These are phyloP conservation scores for Monosporozyma yasuniensis DNA, from an alignment of 805 yeast genomes.

Conservation along the genomic window DNA sequence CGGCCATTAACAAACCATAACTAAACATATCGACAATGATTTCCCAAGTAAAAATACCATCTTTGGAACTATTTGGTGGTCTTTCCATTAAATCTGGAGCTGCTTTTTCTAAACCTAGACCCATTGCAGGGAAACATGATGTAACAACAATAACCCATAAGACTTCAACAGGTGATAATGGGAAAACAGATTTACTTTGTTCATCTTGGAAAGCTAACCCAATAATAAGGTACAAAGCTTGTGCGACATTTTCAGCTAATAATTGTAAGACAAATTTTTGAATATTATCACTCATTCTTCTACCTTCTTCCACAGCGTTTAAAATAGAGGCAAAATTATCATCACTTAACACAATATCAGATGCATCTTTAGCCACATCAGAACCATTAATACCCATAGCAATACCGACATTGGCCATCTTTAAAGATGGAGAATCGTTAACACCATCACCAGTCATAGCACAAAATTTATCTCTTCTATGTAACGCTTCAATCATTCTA, in stretches of 20 bases:
- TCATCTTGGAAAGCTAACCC: conserved; percentile 72
- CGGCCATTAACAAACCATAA: conserved; percentile 70
- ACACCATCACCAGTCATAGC: conserved; percentile 99
- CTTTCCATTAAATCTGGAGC: conserved; percentile 90
- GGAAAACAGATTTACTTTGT: conserved; percentile 67
- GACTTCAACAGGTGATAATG: conserved; percentile 95
- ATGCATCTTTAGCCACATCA: conserved; percentile 96
- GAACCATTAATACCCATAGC: conserved; percentile 92
- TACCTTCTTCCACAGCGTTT: conserved; percentile 93
- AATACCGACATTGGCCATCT: conserved; percentile 91
- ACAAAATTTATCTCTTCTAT: conserved; percentile 85
- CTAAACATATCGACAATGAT: conserved; percentile 61
- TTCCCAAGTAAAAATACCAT: conserved; percentile 66
- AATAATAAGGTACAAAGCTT: conserved; percentile 75
- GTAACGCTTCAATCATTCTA: conserved; percentile 80
- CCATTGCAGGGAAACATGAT: conserved; percentile 99
- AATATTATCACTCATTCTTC: conserved; percentile 91
- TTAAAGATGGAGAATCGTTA: conserved; percentile 96
- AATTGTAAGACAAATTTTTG: conserved; percentile 91
- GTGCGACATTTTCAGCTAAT: conserved; percentile 91
- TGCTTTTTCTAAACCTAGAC: conserved; percentile 93
- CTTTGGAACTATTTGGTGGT: conserved; percentile 85
- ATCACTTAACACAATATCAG: conserved; percentile 94
- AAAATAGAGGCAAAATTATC: conserved; percentile 93
- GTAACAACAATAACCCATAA: conserved; percentile 93